A percentile compares a stretch with the other conserved stretches of the same genome.
Conservation (phyloP, 2,329 filamentous ascomycete species). For the Chalaropsis ovoidea region DNA sequence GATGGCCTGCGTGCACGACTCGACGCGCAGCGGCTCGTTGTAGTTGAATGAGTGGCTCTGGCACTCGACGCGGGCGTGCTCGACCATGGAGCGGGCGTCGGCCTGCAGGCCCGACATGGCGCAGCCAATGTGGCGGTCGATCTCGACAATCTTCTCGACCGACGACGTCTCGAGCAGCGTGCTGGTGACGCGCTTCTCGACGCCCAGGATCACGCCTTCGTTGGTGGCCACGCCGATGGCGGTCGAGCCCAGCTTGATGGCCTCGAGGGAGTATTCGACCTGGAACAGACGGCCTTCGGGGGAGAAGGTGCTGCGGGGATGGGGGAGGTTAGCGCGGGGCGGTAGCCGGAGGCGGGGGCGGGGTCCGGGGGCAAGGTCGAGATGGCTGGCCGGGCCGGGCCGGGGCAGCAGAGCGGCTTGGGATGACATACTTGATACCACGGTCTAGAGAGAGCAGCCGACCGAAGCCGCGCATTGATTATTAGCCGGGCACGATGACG, state of each 20-base stretch:
- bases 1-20: conserved; percentile 98
- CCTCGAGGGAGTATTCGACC: conserved; percentile 99
- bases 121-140: conserved; percentile 96
- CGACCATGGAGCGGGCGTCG: conserved; percentile 93
- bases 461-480: background rate
- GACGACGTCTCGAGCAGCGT: conserved; percentile 95
- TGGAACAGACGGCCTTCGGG: conserved; percentile 99
- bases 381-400: conserved; percentile 16
- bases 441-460: conserved; percentile 53
- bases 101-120: conserved; percentile 98
- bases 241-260: conserved; percentile 97
- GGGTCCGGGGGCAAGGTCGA: too few species aligned
- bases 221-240: conserved; percentile 96
- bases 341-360: conserved; percentile 6
- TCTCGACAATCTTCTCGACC: conserved; percentile 99
- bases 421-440: conserved; percentile 75
- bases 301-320: conserved; percentile 73
- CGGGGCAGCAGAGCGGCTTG: background rate
- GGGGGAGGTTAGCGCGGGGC: background rate
- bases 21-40: conserved; percentile 85
- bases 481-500: conserved; percentile 8
- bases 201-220: conserved; percentile 88
- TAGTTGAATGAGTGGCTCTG: conserved; percentile 98
- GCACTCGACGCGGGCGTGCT: conserved; percentile 94
- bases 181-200: conserved; percentile 97